phyloP scores from a whole-genome alignment of 1,284 basidiomycete genomes.

The Ceratobasidium sp. region DNA sequence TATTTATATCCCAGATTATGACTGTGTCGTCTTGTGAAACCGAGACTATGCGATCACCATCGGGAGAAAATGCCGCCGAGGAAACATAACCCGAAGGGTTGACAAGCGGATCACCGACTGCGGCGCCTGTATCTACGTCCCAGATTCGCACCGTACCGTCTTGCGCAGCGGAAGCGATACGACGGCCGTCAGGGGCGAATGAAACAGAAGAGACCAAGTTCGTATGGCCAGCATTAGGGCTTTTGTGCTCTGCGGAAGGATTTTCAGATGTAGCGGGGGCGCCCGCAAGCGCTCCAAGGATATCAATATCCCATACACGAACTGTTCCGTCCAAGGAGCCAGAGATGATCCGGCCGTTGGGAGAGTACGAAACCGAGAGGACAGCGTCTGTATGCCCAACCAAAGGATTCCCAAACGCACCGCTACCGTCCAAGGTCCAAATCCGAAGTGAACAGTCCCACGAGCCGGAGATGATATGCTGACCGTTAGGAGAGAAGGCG shows the following conservation, averaged over 20 bases:
- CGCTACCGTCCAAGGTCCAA: neutral
- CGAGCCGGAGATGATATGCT: neutral
- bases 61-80: neutral
- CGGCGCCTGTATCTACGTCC: slow-evolving; percentile 21
- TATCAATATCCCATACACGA: slow-evolving; percentile 9
- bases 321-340: slow-evolving; percentile 12
- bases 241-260: too few species aligned
- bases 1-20: too few species aligned
- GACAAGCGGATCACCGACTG: neutral
- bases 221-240: slow-evolving; percentile 4
- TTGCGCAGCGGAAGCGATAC: slow-evolving; percentile 22
- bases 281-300: too few species aligned
- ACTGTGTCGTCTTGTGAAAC: too few species aligned
- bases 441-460: neutral
- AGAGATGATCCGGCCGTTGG: slow-evolving; percentile 18
- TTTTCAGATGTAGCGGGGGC: too few species aligned
- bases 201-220: slow-evolving; percentile 57
- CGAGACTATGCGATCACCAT: neutral
- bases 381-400: slow-evolving; percentile 5
- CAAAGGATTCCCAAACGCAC: slow-evolving; percentile 2
- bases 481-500: slow-evolving; percentile 38
- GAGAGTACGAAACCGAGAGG: slow-evolving; percentile 29
- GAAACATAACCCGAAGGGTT: neutral
- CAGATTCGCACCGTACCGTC: slow-evolving; percentile 42
- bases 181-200: slow-evolving; percentile 53